Conservation (phyloP, 2,329 filamentous ascomycete genomes). For the Xylaria arbuscula region DNA sequence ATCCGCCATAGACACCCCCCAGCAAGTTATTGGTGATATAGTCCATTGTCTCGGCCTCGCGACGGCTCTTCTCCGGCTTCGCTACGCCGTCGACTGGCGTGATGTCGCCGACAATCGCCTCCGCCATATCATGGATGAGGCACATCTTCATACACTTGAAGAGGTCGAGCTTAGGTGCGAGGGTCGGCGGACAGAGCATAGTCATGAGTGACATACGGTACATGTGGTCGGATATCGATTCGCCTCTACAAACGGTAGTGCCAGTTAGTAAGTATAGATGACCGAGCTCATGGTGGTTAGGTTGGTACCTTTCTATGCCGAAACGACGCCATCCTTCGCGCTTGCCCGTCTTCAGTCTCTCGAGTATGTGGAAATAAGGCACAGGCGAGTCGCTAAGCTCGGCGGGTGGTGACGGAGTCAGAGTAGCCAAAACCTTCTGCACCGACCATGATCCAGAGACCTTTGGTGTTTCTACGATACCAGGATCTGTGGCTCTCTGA, state of each 20-base stretch:
- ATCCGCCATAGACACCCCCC: conserved; percentile 77
- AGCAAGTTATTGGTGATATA: conserved; percentile 81
- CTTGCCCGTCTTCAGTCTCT: conserved; percentile 94
- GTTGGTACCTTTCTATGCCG: conserved; percentile 69
- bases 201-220: conserved; percentile 98
- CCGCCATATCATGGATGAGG: conserved; percentile 96
- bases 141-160: conserved; percentile 93
- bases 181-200: conserved; percentile 84
- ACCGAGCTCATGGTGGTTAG: too few relatives aligned
- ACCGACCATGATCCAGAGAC: conserved; percentile 65
- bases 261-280: conserved; percentile 1
- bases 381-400: conserved; percentile 78
- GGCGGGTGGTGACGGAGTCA: conserved; percentile 67
- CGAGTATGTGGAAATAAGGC: conserved; percentile 93
- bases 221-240: conserved; percentile 98
- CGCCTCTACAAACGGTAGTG: conserved; percentile 63
- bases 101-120: conserved; percentile 94
- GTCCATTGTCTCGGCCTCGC: conserved; percentile 91
- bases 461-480: conserved; percentile 52
- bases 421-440: conserved; percentile 71
- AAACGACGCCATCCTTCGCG: conserved; percentile 96
- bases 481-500: conserved; percentile 48
- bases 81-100: conserved; percentile 88
- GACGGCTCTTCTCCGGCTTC: conserved; percentile 88
- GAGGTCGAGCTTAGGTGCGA: conserved; percentile 79